Evolutionary conservation across 495 filamentous ascomycete species (phyloP), one percentile per base, ranked within the genome.

Genomic region (Lindgomyces ingoldianus): DNA sequence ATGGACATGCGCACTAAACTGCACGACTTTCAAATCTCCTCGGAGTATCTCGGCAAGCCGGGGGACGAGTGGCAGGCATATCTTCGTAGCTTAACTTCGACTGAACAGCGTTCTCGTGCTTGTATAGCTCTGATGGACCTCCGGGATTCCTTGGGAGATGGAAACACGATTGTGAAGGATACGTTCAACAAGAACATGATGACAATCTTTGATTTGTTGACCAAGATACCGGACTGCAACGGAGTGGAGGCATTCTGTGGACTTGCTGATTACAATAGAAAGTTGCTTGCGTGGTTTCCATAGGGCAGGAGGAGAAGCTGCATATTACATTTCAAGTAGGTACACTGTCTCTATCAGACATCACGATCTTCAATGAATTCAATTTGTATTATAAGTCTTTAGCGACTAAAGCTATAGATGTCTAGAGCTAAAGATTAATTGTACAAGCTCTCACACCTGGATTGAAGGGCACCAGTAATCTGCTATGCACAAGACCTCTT

Each of bases 391-490:
- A n/a, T n/a, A n/a, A n/a, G n/a, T n/a, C n/a, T n/a, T n/a, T n/a
- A n/a, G n/a, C n/a, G n/a, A n/a, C n/a, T n/a, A n/a, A n/a, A n/a
- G n/a, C n/a, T n/a, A n/a, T n/a, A n/a, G n/a, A n/a, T n/a, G n/a
- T n/a, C n/a, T n/a, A n/a, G n/a, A n/a, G n/a, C n/a, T n/a, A n/a
- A n/a, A n/a, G n/a, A n/a, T n/a, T n/a, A n/a, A n/a, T n/a, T n/a
- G n/a, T n/a, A n/a, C n/a, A n/a, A n/a, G n/a, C n/a, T n/a, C 46
- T 53, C 18, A 53, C 41, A 51, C 19, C 55, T 74, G 50, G 4
- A 44, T 57, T 22, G 30, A 42, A 41, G 57, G 45, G 42, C 57
- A 60, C 45, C 46, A 60, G 25, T 60, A 60, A 4, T 50, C 44
- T 10, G 57, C 29, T n/a, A 46, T 60, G 21, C 57, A 60, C 3